Percentiles rank a stretch among this genome's conserved stretches.
These are phyloP conservation scores for Nematocida parisii DNA, from an alignment of 371 early-diverging fungal genomes.

Conservation along the genomic window DNA sequence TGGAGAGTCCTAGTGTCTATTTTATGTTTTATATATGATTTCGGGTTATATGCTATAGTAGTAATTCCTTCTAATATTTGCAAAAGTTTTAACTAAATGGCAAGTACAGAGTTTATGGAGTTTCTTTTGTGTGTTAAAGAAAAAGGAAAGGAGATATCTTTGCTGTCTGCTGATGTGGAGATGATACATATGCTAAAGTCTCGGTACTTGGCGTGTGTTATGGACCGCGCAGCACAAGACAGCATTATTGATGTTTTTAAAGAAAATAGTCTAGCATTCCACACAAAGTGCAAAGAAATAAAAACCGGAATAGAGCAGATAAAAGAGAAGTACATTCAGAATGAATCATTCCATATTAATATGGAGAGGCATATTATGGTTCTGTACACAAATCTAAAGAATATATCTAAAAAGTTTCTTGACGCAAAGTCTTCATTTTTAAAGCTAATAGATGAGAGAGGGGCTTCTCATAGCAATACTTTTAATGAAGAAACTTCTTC, in stretches of 20 bases:
- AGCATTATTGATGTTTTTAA: background rate
- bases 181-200: background rate
- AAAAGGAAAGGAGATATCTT: background rate
- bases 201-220: background rate
- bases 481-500: background rate
- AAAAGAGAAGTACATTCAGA: background rate
- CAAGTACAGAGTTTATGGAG: background rate
- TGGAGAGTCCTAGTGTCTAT: too few species aligned
- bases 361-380: background rate
- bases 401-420: background rate
- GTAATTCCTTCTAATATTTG: too few species aligned
- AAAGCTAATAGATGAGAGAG: constrained; percentile 1
- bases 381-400: constrained; percentile 8
- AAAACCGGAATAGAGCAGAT: constrained; percentile 1
- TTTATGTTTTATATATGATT: too few species aligned
- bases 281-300: constrained; percentile 10
- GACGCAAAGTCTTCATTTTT: constrained; percentile 3
- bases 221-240: background rate
- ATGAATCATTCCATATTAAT: background rate
- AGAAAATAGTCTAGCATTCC: background rate
- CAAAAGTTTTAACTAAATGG: constrained; percentile 28
- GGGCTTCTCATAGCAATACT: background rate
- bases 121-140: constrained; percentile 6
- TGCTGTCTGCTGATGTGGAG: background rate
- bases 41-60: too few species aligned